phyloP scores from a whole-genome alignment of 768 basidiomycete species.

The Podaxis sp. region DNA sequence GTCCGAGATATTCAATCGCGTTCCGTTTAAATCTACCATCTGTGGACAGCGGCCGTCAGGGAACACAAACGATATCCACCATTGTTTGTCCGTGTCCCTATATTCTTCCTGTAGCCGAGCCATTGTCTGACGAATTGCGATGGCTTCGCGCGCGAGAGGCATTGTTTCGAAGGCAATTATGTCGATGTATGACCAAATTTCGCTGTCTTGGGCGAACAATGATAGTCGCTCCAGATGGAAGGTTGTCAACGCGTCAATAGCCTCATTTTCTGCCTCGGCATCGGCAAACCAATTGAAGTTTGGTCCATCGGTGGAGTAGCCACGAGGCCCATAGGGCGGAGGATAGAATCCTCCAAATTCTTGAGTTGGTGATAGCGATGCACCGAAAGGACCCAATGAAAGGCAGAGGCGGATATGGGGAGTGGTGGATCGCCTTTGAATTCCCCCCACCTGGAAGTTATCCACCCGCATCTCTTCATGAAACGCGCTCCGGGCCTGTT shows the following conservation, averaged over 20 bases:
- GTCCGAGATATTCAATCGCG: conserved; percentile 32
- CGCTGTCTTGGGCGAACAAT: conserved; percentile 47
- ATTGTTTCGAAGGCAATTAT: conserved; percentile 79
- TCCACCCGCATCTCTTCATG: conserved; percentile 22
- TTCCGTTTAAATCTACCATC: conserved; percentile 21
- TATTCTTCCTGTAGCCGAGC: conserved; percentile 29
- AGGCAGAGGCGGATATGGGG: conserved; percentile 52
- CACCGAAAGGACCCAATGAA: conserved; percentile 76
- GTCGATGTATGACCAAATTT: conserved; percentile 57
- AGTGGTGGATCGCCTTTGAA: background rate
- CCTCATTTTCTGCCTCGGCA: conserved; percentile 30
- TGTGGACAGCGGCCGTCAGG: conserved; percentile 51
- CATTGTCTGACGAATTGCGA: conserved; percentile 66
- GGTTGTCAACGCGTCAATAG: conserved; percentile 50
- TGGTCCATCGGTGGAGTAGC: conserved; percentile 28
- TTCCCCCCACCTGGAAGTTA: conserved; percentile 18
- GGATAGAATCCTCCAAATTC: conserved; percentile 80
- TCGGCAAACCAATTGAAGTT: conserved; percentile 46
- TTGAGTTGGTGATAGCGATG: conserved; percentile 60
- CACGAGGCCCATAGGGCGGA: conserved; percentile 67
- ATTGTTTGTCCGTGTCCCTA: conserved; percentile 48
- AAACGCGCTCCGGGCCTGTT: conserved; percentile 36
- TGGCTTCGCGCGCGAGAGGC: conserved; percentile 63
- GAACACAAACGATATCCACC: conserved; percentile 76
- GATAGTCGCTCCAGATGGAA: conserved; percentile 67